Conservation (phyloP, 2,329 filamentous ascomycete species). For the Tolypocladium ophioglossoides region DNA sequence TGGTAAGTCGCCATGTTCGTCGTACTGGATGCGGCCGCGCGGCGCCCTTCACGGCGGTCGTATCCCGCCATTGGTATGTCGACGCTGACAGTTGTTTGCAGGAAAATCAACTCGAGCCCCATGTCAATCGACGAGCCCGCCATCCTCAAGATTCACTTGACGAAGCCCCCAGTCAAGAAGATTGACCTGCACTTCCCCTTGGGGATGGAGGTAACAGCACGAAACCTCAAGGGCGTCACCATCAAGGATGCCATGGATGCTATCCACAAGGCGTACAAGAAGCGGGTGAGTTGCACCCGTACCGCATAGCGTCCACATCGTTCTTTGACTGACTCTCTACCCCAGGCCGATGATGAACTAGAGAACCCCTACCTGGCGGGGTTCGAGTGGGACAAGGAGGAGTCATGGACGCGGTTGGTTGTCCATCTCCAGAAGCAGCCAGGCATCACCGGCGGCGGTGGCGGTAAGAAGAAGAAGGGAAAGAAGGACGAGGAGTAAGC, state of each 20-base stretch:
- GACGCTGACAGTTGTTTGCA: slow-evolving; percentile 23
- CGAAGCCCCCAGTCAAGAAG: slow-evolving; percentile 78
- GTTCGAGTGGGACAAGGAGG: slow-evolving; percentile 94
- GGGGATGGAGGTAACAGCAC: slow-evolving; percentile 76
- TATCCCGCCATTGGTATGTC: background rate
- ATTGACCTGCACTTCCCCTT: slow-evolving; percentile 89
- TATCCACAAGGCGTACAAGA: slow-evolving; percentile 94
- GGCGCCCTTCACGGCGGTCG: no score
- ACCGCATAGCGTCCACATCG: background rate
- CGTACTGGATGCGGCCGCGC: background rate
- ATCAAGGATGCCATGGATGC: slow-evolving; percentile 95
- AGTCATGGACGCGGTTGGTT: slow-evolving; percentile 78
- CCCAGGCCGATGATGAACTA: slow-evolving; percentile 80
- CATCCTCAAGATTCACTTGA: slow-evolving; percentile 70
- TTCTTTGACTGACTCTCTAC: slow-evolving; percentile 1
- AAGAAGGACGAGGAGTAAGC: slow-evolving; percentile 42
- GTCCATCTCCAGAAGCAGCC: slow-evolving; percentile 74
- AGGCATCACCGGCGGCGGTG: slow-evolving; percentile 34
- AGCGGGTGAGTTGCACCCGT: slow-evolving; percentile 55
- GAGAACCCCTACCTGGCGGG: slow-evolving; percentile 79
- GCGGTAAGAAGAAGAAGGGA: slow-evolving; percentile 63
- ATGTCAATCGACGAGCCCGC: slow-evolving; percentile 71
- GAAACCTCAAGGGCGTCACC: slow-evolving; percentile 89
- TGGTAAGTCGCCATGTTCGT: slow-evolving; percentile 49
- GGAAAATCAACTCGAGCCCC: slow-evolving; percentile 90